Conservation (phyloP, 352 stramenopile genomes). For the Phytophthora chlamydospora region DNA sequence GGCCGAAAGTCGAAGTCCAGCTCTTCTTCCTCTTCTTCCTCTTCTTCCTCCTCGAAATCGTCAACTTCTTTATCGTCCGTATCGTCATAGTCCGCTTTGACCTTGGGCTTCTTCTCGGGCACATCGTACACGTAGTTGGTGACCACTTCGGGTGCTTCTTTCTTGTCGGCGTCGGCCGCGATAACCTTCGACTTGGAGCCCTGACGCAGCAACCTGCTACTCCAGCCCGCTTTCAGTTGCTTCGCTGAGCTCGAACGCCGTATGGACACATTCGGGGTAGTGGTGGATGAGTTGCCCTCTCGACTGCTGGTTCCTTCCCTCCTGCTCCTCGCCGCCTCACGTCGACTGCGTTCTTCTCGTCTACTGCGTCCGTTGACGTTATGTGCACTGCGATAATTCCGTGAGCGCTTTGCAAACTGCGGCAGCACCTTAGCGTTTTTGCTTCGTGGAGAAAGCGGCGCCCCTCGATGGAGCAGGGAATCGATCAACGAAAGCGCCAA, state of each 20-base stretch:
- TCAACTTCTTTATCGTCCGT: constrained; percentile 7
- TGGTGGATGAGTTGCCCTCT: constrained; percentile 10
- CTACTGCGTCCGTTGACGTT: constrained; percentile 5
- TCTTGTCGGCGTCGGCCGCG: constrained; percentile 13
- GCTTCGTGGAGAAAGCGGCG: constrained; percentile 1
- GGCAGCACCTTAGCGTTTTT: constrained; percentile 26
- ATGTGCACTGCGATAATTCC: constrained; percentile 5
- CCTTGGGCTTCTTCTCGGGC: constrained; percentile 31
- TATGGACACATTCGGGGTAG: background rate
- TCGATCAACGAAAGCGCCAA: constrained; percentile 25
- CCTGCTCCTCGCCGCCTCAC: constrained; percentile 9
- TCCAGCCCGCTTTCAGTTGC: constrained; percentile 13
- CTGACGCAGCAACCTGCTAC: constrained; percentile 4
- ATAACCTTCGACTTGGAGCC: constrained; percentile 19
- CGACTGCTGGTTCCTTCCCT: constrained; percentile 15
- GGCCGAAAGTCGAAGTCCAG: constrained; percentile 18
- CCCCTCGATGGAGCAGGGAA: constrained; percentile 18
- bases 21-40: constrained; percentile 17
- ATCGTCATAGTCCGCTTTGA: constrained; percentile 25
- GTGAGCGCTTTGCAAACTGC: constrained; percentile 8
- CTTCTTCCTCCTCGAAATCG: constrained; percentile 21
- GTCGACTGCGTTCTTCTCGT: constrained; percentile 16
- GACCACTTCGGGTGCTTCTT: constrained; percentile 30
- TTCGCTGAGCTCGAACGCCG: constrained; percentile 19
- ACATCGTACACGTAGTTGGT: constrained; percentile 39